These are phyloP conservation scores for Hordeum vulgare DNA, from an alignment of 176 grass and related monocot species.

Conservation along the genomic window DNA sequence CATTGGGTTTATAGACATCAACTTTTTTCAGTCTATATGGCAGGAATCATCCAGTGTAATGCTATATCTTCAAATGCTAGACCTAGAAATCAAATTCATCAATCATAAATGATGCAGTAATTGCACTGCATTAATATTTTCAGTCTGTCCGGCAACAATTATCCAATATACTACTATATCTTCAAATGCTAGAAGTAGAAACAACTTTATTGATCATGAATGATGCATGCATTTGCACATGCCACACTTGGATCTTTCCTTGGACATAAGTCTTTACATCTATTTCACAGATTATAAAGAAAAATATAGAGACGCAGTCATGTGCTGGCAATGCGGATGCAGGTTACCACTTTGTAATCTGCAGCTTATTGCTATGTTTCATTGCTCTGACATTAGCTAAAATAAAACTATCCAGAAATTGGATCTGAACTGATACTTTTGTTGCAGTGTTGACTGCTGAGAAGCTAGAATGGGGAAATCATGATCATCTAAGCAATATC, in stretches of 20 bases:
- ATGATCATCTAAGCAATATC: slow-evolving; percentile 55
- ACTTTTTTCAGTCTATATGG: neutral
- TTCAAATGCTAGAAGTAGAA: slow-evolving; percentile 3
- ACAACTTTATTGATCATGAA: slow-evolving; percentile 11
- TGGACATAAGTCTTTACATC: neutral
- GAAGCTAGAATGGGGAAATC: slow-evolving; percentile 94
- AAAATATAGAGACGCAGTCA: slow-evolving; percentile 74
- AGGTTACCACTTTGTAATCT: slow-evolving; percentile 34
- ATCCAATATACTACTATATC: neutral
- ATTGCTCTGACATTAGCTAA: neutral
- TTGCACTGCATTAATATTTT: neutral
- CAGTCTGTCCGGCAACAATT: neutral
- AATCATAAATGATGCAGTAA: slow-evolving; percentile 22
- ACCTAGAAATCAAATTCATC: neutral
- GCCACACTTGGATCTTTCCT: slow-evolving; percentile 4
- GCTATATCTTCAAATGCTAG: slow-evolving; percentile 12
- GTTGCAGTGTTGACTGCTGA: slow-evolving; percentile 64
- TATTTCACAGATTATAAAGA: slow-evolving; percentile 75
- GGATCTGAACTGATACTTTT: slow-evolving; percentile 19
- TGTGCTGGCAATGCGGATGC: slow-evolving; percentile 22
- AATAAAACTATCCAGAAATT: slow-evolving; percentile 7
- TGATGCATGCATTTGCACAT: neutral
- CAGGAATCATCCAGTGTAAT: neutral
- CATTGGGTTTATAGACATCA: neutral
- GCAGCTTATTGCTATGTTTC: neutral